A percentile compares a stretch with the other conserved stretches of the same genome.
Conservation (phyloP, 768 basidiomycete species). For the Neoboletus magnificus region DNA sequence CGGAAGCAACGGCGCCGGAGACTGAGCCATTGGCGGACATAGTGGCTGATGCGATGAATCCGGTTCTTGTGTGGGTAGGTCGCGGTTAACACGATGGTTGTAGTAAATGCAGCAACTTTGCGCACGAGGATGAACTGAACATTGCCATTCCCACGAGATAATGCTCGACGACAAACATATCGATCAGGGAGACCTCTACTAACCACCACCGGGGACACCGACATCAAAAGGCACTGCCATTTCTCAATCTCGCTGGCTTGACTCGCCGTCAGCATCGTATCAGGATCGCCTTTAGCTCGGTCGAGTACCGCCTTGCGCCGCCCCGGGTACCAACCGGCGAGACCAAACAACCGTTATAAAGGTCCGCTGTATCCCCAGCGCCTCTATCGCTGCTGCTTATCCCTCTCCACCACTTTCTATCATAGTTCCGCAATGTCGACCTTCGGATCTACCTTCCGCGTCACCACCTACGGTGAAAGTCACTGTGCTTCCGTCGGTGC, state of each 20-base stretch:
- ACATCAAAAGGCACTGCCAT: constrained; percentile 1
- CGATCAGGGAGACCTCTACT: neutral
- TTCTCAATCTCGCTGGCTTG: neutral
- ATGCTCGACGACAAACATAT: neutral
- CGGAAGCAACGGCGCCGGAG: constrained; percentile 32
- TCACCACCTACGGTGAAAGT: constrained; percentile 97
- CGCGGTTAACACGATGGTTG: constrained; percentile 1
- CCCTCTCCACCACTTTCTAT: constrained; percentile 12
- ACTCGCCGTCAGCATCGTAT: neutral
- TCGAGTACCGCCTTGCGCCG: constrained; percentile 23
- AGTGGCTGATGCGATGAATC: neutral
- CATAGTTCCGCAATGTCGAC: constrained; percentile 69
- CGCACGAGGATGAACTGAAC: neutral
- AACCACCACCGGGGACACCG: neutral
- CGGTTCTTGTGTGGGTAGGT: neutral
- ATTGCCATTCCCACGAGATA: constrained; percentile 23
- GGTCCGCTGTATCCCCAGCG: constrained; percentile 6
- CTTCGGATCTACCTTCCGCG: constrained; percentile 87
- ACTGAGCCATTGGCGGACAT: constrained; percentile 28
- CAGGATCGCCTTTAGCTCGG: constrained; percentile 18
- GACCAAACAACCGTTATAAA: constrained; percentile 17
- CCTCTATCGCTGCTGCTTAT: constrained; percentile 1
- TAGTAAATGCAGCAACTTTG: constrained; percentile 1
- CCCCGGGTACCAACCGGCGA: constrained; percentile 5
- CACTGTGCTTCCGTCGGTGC: constrained; percentile 97